Evolutionary conservation across 331 rosid species (phyloP), one percentile per base, ranked within the genome.

Genomic region (Pyracantha coccinea): DNA sequence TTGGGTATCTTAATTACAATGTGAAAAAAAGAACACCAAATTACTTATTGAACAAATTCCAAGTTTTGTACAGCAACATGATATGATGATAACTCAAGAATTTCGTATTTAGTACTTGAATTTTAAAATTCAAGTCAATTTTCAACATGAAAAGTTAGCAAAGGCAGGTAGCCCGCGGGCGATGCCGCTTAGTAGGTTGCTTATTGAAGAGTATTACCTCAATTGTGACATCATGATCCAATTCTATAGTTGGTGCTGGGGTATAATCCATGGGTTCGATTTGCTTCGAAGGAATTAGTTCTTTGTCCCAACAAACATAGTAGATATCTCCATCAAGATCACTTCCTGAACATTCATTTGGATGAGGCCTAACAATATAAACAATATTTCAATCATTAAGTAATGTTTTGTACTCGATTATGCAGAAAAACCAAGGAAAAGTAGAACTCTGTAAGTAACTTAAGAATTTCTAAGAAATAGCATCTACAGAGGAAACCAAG

Each of bases 281-380:
- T 73, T 53, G 83, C 1, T 0, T 8, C 6, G 72, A 72, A 21
- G 98, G 97, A 83, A 93, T 80, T 74, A 93, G 75, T 29, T 91
- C 92, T 1, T 50, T 67, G 70, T 91, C 97, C 98, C 97, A 93
- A 75, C 91, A 86, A 62, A 93, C 93, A 68, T 84, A 91, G 87
- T 93, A 91, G 82, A 91, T 88, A 77, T 93, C 98, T 29, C 98
- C 98, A 74, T 89, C 97, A 50, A 93, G 79, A 77, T 93, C 97
- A 62, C 97, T 91, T 78, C 98, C 98, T 10, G 98, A 93, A 78
- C 95, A 90, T 71, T 93, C 98, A 76, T 93, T 90, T 47, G 98
- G 93, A 77, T 93, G 98, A 60, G 98, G 98, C 63, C 98, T 93
- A 80, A 17, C 27, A 78, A 74, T 50, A 29, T 32, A 75, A 70